Evolutionary conservation across 1,284 basidiomycete genomes (phyloP).

Genomic region (Cutaneotrichosporon sp.): DNA sequence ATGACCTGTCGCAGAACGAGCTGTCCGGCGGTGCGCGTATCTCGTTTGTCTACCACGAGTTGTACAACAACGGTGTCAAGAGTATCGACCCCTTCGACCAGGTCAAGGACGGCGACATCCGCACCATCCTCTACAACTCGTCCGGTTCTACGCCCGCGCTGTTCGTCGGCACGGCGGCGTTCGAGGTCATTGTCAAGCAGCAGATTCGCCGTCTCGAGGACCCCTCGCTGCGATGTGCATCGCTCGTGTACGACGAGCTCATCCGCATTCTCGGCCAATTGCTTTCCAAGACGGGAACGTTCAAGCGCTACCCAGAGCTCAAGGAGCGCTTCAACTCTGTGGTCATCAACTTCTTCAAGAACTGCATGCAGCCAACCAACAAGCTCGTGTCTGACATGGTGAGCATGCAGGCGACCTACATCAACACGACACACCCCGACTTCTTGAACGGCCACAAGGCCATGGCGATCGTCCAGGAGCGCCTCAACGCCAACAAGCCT

Average conservation of each 20-base stretch:
- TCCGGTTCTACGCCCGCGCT: slow-evolving; percentile 93
- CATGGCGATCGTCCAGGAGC: slow-evolving; percentile 82
- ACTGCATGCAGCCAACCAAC: slow-evolving; percentile 84
- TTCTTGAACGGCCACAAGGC: slow-evolving; percentile 97
- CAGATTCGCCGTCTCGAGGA: slow-evolving; percentile 96
- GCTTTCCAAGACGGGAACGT: slow-evolving; percentile 80
- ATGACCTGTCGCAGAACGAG: slow-evolving; percentile 90
- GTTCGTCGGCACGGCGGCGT: slow-evolving; percentile 93
- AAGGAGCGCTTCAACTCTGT: slow-evolving; percentile 90
- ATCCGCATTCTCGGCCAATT: slow-evolving; percentile 91
- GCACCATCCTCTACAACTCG: slow-evolving; percentile 93
- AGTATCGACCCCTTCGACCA: slow-evolving; percentile 96
- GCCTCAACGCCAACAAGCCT: slow-evolving; percentile 72
- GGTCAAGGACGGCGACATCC: slow-evolving; percentile 96
- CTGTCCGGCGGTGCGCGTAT: slow-evolving; percentile 95
- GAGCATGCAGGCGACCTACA: slow-evolving; percentile 91
- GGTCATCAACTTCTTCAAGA: slow-evolving; percentile 95
- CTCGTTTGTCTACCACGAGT: slow-evolving; percentile 95
- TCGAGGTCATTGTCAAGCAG: slow-evolving; percentile 97
- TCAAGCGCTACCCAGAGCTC: slow-evolving; percentile 90
- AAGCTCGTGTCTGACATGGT: slow-evolving; percentile 93
- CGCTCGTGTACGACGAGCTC: slow-evolving; percentile 92
- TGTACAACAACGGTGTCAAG: slow-evolving; percentile 94
- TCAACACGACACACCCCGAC: slow-evolving; percentile 85
- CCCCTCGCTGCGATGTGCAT: slow-evolving; percentile 84